Evolutionary conservation across 352 stramenopile species (phyloP).

Genomic region (Pythium apleroticum): DNA sequence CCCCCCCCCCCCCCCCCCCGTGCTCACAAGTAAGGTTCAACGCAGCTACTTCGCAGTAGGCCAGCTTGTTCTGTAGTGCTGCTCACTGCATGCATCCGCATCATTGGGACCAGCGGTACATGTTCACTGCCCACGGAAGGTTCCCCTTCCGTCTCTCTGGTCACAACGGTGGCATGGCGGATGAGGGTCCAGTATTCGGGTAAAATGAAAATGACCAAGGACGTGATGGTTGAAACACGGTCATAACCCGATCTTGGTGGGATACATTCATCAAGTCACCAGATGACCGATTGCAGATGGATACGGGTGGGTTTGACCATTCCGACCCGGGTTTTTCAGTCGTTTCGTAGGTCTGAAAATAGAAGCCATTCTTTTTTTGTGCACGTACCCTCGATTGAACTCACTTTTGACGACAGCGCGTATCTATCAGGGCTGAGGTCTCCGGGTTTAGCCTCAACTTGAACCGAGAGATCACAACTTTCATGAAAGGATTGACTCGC

Average conservation of each 20-base stretch:
- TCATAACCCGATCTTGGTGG: constrained; percentile 9
- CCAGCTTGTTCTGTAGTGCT: too few species aligned
- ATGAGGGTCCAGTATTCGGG: constrained; percentile 6
- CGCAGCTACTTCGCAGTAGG: too few species aligned
- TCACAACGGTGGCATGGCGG: background rate
- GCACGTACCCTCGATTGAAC: constrained; percentile 8
- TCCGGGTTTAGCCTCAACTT: background rate
- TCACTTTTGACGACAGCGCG: constrained; percentile 3
- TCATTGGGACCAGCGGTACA: background rate
- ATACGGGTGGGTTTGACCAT: constrained; percentile 14
- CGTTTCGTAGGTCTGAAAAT: constrained; percentile 23
- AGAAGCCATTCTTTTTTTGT: constrained; percentile 29
- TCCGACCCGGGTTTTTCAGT: constrained; percentile 17
- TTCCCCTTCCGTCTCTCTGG: constrained; percentile 6
- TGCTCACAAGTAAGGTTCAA: too few species aligned
- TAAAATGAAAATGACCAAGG: background rate
- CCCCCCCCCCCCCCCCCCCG: too few species aligned
- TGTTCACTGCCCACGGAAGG: background rate
- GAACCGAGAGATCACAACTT: background rate
- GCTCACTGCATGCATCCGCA: background rate
- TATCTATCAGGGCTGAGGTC: constrained; percentile 8
- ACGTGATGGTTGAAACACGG: constrained; percentile 19
- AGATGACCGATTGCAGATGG: background rate
- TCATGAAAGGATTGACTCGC: background rate
- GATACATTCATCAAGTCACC: constrained; percentile 19